These are phyloP conservation scores for Monosporascus ibericus DNA, from an alignment of 2,329 filamentous ascomycete genomes.

Conservation along the genomic window DNA sequence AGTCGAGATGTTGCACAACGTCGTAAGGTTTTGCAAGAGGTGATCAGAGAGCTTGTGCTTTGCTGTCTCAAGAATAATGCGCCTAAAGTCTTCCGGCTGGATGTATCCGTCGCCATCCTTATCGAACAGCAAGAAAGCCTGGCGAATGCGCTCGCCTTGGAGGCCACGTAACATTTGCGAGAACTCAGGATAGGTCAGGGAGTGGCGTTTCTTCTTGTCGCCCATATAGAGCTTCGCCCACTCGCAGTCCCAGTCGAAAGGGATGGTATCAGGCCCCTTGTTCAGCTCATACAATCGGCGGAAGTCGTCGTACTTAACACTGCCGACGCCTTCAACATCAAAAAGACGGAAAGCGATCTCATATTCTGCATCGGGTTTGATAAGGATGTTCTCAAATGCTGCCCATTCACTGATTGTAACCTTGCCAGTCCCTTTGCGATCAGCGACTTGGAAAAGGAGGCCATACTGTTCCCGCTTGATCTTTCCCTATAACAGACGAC, in stretches of 20 bases:
- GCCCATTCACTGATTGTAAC: conserved; percentile 82
- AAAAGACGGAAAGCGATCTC: conserved; percentile 98
- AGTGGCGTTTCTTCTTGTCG: conserved; percentile 77
- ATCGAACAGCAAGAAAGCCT: conserved; percentile 90
- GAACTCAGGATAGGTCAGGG: conserved; percentile 93
- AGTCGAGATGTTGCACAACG: conserved; percentile 88
- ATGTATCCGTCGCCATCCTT: conserved; percentile 92
- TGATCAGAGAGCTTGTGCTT: conserved; percentile 97
- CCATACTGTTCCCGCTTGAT: conserved; percentile 94
- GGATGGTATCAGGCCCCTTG: conserved; percentile 77
- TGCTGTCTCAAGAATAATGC: conserved; percentile 89
- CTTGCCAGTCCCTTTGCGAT: conserved; percentile 66
- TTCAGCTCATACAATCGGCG: conserved; percentile 79
- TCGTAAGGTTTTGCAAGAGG: conserved; percentile 81
- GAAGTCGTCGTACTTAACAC: conserved; percentile 86
- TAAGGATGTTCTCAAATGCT: conserved; percentile 87
- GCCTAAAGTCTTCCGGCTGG: conserved; percentile 90
- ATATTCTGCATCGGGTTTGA: conserved; percentile 95
- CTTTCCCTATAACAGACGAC: conserved; percentile 66
- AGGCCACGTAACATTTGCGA: conserved; percentile 95
- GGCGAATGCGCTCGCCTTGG: conserved; percentile 90
- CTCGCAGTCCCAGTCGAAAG: conserved; percentile 95
- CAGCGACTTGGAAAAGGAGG: conserved; percentile 87
- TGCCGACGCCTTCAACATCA: conserved; percentile 75
- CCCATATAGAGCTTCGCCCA: conserved; percentile 96